Conservation (phyloP, 1,139 yeast genomes). For the Hansenula sp. region DNA sequence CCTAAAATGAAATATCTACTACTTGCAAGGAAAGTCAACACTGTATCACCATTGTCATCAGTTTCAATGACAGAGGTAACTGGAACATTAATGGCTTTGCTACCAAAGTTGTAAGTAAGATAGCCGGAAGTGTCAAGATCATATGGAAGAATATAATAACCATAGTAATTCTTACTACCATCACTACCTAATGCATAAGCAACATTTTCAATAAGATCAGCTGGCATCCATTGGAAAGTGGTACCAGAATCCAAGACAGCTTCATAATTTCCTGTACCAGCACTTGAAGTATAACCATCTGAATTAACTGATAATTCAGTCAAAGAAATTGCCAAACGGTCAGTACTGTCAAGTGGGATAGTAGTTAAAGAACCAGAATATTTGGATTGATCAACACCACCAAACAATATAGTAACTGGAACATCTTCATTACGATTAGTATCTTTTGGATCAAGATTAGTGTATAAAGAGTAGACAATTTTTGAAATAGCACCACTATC, state of each 20-base stretch:
- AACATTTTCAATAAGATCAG: not conserved
- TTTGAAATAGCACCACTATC: slow-evolving; percentile 43
- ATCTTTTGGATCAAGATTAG: slow-evolving; percentile 31
- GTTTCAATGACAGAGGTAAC: not conserved
- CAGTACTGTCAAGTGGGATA: slow-evolving; percentile 37
- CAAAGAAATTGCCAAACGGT: slow-evolving; percentile 40
- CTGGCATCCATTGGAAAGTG: not conserved
- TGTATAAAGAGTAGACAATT: slow-evolving; percentile 46
- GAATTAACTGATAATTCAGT: not conserved
- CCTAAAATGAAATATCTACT: slow-evolving; percentile 44
- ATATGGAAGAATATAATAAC: no score
- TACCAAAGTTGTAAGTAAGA: no score
- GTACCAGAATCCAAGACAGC: not conserved
- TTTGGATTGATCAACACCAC: slow-evolving; percentile 47
- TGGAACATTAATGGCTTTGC: no score
- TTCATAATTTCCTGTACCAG: not conserved
- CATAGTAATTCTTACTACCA: no score
- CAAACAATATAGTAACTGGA: slow-evolving; percentile 43
- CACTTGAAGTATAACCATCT: no score
- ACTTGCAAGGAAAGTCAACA: slow-evolving; percentile 8
- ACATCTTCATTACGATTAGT: slow-evolving; percentile 26
- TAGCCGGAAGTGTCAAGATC: no score
- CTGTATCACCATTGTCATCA: not conserved
- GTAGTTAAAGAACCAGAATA: slow-evolving; percentile 39
- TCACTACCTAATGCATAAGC: no score